Conservation (phyloP, 345 rosid genomes). For the Pistacia vera region DNA sequence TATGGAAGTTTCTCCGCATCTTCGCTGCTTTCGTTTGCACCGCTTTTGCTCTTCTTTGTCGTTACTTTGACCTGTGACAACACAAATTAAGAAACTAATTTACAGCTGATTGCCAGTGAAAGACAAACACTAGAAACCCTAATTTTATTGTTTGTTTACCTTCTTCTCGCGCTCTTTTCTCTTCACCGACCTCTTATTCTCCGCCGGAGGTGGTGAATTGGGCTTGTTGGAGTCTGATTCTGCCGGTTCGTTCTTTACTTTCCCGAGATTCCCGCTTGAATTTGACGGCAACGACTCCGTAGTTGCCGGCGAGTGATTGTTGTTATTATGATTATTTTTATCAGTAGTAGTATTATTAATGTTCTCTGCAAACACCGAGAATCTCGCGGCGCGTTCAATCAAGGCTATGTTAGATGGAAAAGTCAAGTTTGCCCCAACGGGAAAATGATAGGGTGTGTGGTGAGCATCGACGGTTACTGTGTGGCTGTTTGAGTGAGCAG, state of each 20-base stretch:
- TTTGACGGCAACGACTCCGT: constrained; percentile 35
- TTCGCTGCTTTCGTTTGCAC: constrained; percentile 37
- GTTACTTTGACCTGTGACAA: constrained; percentile 39
- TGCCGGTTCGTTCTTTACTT: constrained; percentile 49
- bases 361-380: constrained; percentile 34
- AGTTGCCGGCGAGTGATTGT: constrained; percentile 28
- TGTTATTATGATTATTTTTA: not conserved
- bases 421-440: constrained; percentile 25
- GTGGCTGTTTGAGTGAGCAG: not conserved
- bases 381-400: constrained; percentile 41
- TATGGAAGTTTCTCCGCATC: constrained; percentile 56
- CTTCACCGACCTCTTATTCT: constrained; percentile 38
- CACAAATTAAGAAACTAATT: not conserved
- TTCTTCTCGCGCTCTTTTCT: constrained; percentile 59
- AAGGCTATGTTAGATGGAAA: constrained; percentile 33
- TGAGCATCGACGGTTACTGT: not conserved
- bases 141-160: constrained; percentile 23
- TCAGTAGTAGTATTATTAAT: not conserved
- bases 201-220: constrained; percentile 15
- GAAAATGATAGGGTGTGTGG: constrained; percentile 8
- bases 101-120: not conserved
- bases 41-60: constrained; percentile 49
- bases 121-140: not conserved
- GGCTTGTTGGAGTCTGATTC: constrained; percentile 39
- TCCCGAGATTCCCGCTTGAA: constrained; percentile 34